phyloP scores from a whole-genome alignment of 2,329 filamentous ascomycete genomes.

The Pezicula carpinea region DNA sequence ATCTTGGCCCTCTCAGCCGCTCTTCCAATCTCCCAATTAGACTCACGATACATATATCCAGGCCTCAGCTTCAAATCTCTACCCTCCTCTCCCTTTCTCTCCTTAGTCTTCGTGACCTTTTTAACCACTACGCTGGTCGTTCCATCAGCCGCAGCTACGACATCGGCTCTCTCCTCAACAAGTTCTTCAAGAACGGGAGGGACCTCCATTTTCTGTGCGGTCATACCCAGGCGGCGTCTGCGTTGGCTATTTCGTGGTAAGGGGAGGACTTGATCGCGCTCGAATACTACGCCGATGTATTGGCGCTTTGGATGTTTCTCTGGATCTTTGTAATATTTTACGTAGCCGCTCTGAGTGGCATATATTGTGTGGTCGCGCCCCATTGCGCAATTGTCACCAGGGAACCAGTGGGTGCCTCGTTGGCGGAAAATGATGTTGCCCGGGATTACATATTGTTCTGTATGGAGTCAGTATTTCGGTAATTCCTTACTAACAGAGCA shows the following conservation, averaged over 20 bases:
- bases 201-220: slow-evolving; percentile 43
- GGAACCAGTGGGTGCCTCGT: slow-evolving; percentile 88
- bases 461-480: slow-evolving; percentile 1
- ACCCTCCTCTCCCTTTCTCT: slow-evolving; percentile 30
- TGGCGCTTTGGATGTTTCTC: slow-evolving; percentile 76
- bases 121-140: slow-evolving; percentile 8
- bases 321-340: slow-evolving; percentile 95
- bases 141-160: slow-evolving; percentile 10
- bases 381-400: slow-evolving; percentile 92
- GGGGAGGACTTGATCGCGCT: slow-evolving; percentile 76
- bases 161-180: slow-evolving; percentile 5
- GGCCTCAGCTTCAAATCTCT: slow-evolving; percentile 39
- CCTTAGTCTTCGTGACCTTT: slow-evolving; percentile 10
- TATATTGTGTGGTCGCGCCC: slow-evolving; percentile 96
- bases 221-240: slow-evolving; percentile 71
- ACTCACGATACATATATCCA: slow-evolving; percentile 60
- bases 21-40: slow-evolving; percentile 65
- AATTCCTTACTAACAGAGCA: neutral
- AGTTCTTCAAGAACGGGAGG: slow-evolving; percentile 13
- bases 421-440: slow-evolving; percentile 99
- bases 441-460: slow-evolving; percentile 87
- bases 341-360: slow-evolving; percentile 78
- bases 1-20: slow-evolving; percentile 56
- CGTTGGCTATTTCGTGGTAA: slow-evolving; percentile 69
- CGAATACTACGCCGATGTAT: slow-evolving; percentile 91